phyloP scores from a whole-genome alignment of 768 basidiomycete species.

The Tricholoma terreum region DNA sequence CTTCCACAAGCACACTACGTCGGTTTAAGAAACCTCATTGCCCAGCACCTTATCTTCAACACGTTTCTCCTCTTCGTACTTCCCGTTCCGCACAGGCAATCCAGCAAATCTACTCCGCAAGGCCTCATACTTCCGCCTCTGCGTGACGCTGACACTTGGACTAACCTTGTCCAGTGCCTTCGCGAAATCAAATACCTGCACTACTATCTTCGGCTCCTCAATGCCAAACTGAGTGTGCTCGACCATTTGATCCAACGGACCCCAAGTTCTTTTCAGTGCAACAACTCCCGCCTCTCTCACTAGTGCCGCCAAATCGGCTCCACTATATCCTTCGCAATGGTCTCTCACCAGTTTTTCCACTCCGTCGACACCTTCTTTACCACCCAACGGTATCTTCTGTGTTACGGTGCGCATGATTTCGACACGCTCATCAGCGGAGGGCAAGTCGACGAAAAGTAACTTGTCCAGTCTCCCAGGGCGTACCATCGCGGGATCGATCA shows the following conservation, averaged over 20 bases:
- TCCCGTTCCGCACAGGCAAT: slow-evolving; percentile 52
- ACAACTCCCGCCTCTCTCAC: slow-evolving; percentile 87
- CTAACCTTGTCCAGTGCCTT: slow-evolving; percentile 75
- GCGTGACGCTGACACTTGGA: slow-evolving; percentile 80
- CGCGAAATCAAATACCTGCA: slow-evolving; percentile 67
- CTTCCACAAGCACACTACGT: neutral
- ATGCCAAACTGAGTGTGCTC: slow-evolving; percentile 16
- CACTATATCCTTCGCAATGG: slow-evolving; percentile 83
- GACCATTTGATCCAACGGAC: slow-evolving; percentile 64
- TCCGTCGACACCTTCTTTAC: slow-evolving; percentile 19
- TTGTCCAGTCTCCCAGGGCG: slow-evolving; percentile 96
- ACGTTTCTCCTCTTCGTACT: slow-evolving; percentile 39
- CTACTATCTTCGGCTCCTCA: slow-evolving; percentile 37
- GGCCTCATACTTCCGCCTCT: slow-evolving; percentile 80
- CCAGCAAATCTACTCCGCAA: slow-evolving; percentile 84
- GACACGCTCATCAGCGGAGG: slow-evolving; percentile 64
- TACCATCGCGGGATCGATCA: slow-evolving; percentile 98
- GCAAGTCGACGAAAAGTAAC: slow-evolving; percentile 89
- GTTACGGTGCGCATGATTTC: slow-evolving; percentile 83
- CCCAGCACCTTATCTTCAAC: slow-evolving; percentile 19
- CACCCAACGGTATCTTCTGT: slow-evolving; percentile 64
- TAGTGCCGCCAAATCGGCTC: slow-evolving; percentile 85
- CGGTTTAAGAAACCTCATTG: neutral
- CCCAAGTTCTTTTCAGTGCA: slow-evolving; percentile 70
- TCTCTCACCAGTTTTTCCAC: slow-evolving; percentile 51